Conservation (phyloP, 2,329 filamentous ascomycete genomes). For the Xylariaceae sp. region DNA sequence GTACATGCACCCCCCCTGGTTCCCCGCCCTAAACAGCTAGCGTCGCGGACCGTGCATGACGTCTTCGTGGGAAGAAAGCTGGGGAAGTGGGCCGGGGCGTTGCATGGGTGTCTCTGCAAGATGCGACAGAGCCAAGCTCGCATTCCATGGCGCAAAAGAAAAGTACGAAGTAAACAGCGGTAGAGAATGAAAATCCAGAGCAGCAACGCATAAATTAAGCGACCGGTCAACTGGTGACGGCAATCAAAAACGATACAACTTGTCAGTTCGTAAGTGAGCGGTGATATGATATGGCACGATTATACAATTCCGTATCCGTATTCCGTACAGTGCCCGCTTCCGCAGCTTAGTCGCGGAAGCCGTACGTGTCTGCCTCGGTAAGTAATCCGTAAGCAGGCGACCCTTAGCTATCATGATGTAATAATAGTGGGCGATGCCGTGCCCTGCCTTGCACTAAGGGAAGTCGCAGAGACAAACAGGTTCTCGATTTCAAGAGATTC, state of each 20-base stretch:
- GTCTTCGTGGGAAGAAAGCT: conserved; percentile 8
- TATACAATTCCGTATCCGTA: too few relatives aligned
- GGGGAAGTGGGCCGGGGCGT: conserved; percentile 17
- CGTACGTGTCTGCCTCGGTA: neutral
- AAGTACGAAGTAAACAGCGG: neutral
- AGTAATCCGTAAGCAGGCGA: neutral
- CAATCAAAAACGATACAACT: neutral
- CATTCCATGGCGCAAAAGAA: neutral
- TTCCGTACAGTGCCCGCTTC: too few relatives aligned
- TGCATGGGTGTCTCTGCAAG: conserved; percentile 3
- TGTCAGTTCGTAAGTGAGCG: neutral
- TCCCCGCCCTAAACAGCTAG: conserved; percentile 9
- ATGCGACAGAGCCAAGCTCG: neutral
- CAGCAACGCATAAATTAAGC: neutral
- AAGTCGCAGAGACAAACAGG: neutral
- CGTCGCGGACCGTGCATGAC: neutral
- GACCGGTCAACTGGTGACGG: neutral
- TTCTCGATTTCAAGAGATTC: neutral
- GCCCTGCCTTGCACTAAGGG: too few relatives aligned
- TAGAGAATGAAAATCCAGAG: too few relatives aligned
- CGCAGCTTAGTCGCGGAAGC: too few relatives aligned
- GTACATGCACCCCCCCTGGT: neutral
- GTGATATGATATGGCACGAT: neutral
- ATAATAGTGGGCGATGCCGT: neutral
- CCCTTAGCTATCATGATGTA: neutral